These are phyloP conservation scores for Cryptococcus neoformans DNA, from an alignment of 1,284 basidiomycete species.

Conservation along the genomic window DNA sequence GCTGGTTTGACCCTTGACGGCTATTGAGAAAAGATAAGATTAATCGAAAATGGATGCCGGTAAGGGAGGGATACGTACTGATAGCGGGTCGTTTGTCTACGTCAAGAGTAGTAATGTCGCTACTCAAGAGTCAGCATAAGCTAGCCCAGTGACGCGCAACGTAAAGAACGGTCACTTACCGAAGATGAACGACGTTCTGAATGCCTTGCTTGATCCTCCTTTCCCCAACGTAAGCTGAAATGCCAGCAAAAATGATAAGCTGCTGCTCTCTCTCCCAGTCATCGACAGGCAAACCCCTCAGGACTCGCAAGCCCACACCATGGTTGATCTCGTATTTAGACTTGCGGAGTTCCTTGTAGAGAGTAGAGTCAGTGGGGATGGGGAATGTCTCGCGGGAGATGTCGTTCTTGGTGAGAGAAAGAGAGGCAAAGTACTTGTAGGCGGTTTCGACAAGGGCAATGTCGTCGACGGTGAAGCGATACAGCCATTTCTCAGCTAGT, in stretches of 20 bases:
- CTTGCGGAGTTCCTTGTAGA: conserved; percentile 13
- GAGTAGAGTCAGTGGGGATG: conserved; percentile 12
- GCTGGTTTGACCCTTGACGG: conserved; percentile 26
- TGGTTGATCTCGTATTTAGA: conserved; percentile 15
- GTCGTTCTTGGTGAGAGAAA: conserved; percentile 16
- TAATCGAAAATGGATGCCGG: too few species aligned
- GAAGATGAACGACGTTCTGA: conserved; percentile 22
- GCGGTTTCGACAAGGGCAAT: conserved; percentile 16
- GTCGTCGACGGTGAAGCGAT: conserved; percentile 20
- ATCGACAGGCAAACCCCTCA: conserved; percentile 27
- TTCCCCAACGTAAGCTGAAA: conserved; percentile 19
- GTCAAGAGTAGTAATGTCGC: conserved; percentile 25
- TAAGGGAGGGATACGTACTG: conserved; percentile 3
- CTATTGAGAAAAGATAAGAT: conserved; percentile 1
- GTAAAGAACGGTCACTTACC: conserved; percentile 4
- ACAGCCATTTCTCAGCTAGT: conserved; percentile 24
- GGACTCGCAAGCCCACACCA: conserved; percentile 24
- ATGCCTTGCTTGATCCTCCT: conserved; percentile 14
- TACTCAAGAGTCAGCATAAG: not conserved
- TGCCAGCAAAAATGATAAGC: conserved; percentile 22
- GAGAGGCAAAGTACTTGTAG: conserved; percentile 20
- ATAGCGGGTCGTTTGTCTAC: conserved; percentile 26
- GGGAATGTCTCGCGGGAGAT: conserved; percentile 22
- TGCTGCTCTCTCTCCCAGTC: conserved; percentile 21
- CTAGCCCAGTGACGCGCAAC: not conserved